A percentile compares a stretch with the other conserved stretches of the same genome.
These are phyloP conservation scores for Eucalyptus decipiens DNA, from an alignment of 345 rosid species.

Conservation along the genomic window DNA sequence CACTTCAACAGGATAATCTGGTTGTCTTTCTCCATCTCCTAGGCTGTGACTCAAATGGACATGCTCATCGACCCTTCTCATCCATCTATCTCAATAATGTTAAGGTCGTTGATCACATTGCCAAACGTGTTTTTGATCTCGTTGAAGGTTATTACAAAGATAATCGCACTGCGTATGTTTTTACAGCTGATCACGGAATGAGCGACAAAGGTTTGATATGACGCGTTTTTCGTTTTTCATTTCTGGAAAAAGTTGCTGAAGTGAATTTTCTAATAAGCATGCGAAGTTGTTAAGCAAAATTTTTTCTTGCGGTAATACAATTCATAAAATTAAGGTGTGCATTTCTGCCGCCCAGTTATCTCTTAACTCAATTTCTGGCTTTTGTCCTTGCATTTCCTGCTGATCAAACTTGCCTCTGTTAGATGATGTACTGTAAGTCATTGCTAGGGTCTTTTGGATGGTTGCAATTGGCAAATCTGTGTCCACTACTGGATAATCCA, in stretches of 20 bases:
- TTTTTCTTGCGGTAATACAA: background rate
- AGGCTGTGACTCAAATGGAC: conserved; percentile 98
- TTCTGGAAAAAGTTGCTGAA: background rate
- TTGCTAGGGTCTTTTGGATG: background rate
- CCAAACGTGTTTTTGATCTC: conserved; percentile 60
- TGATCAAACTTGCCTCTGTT: background rate
- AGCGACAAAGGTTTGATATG: conserved; percentile 72
- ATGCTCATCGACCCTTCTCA: conserved; percentile 92
- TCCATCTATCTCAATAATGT: conserved; percentile 93
- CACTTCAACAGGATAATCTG: conserved; percentile 76
- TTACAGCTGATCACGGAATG: conserved; percentile 98
- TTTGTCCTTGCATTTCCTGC: background rate
- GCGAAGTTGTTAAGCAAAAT: background rate
- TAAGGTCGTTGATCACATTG: conserved; percentile 86
- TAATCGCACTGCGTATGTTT: conserved; percentile 77
- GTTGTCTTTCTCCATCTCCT: conserved; percentile 88
- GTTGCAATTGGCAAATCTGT: background rate
- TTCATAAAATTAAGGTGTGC: background rate
- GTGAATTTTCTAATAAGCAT: background rate
- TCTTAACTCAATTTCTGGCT: background rate
- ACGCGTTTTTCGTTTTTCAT: background rate
- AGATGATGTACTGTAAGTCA: background rate
- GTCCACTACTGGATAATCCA: background rate
- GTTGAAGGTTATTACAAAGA: conserved; percentile 83
- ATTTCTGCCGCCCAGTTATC: background rate